Evolutionary conservation across 176 grass and related monocot genomes (phyloP).

Genomic region (Pharus latifolius): DNA sequence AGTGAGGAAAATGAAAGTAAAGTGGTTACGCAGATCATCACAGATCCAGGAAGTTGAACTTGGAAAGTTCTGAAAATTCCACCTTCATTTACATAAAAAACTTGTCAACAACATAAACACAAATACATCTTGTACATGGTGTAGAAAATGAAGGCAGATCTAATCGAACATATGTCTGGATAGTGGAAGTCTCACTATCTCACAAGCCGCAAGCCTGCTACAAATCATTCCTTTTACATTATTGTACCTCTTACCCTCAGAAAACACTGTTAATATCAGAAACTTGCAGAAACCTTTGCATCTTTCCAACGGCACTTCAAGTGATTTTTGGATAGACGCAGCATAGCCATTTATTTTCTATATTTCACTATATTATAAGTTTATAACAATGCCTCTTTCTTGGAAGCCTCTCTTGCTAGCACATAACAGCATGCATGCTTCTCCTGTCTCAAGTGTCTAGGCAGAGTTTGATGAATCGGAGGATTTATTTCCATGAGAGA

Average conservation of each 20-base stretch:
- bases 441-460: too few relatives aligned
- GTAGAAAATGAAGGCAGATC: background rate
- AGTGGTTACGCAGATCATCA: too few relatives aligned
- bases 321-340: background rate
- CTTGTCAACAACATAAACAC: background rate
- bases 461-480: too few relatives aligned
- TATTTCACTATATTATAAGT: background rate
- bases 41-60: too few relatives aligned
- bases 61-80: background rate
- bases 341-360: conserved; percentile 1
- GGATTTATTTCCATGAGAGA: background rate
- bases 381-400: background rate
- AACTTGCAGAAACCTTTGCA: background rate
- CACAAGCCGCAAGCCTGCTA: too few relatives aligned
- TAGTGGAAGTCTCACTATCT: too few relatives aligned
- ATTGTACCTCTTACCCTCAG: background rate
- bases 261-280: background rate
- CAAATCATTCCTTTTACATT: background rate
- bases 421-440: too few relatives aligned
- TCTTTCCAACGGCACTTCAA: background rate
- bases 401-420: too few relatives aligned
- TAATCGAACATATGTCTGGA: too few relatives aligned
- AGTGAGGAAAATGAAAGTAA: too few relatives aligned
- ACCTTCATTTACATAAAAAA: background rate
- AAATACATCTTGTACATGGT: background rate